Evolutionary conservation across 163 green algal genomes (phyloP), one percentile per base, ranked within the genome.

Genomic region (Trebouxia gelatinosa): DNA sequence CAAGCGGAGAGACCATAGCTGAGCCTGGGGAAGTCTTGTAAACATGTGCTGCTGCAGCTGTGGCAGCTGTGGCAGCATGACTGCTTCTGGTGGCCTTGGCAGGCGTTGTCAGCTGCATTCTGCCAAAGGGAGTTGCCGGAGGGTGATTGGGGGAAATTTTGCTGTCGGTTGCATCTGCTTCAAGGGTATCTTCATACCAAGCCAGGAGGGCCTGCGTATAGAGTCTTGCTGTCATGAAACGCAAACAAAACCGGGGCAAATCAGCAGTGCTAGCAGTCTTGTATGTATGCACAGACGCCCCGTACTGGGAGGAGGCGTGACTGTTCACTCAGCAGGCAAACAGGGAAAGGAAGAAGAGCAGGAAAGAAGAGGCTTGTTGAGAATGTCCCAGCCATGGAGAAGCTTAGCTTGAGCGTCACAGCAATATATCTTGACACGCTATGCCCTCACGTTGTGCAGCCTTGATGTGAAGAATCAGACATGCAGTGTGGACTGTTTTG

Each of bases 181-280:
- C 81, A 23, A 78, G 29, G 29, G 78, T 58, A 32, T 86, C 79
- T 40, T 64, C 50, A 51, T 89, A 83, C 83, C 83, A 89, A n/a
- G 78, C 68, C n/a, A 26, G 35, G 39, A 89, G 57, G 0, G 80
- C 75, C 70, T 85, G 65, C 19, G 16, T 43, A 11, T 71, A 28
- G 3, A 29, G 19, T 19, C 26, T 3, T 31, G 31, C 7, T 23
- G 29, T 21, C 62, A 28, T 23, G 34, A 21, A 29, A 71, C 13
- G 6, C 57, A 66, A n/a, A 37, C 17, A 32, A 32, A 66, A 6
- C 6, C 6, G 6, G n/a, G 11, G 6, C 17, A n/a, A n/a, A n/a
- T 66, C 57, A 32, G 57, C 57, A 37, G 26, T 11, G n/a, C 57
- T 37, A 32, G 17, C 17, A 11, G 17, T 32, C 6, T 6, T 11